Base-by-base conservation (phyloP, 495 filamentous ascomycete genomes). In the Barbatosphaeria neglecta region DNA sequence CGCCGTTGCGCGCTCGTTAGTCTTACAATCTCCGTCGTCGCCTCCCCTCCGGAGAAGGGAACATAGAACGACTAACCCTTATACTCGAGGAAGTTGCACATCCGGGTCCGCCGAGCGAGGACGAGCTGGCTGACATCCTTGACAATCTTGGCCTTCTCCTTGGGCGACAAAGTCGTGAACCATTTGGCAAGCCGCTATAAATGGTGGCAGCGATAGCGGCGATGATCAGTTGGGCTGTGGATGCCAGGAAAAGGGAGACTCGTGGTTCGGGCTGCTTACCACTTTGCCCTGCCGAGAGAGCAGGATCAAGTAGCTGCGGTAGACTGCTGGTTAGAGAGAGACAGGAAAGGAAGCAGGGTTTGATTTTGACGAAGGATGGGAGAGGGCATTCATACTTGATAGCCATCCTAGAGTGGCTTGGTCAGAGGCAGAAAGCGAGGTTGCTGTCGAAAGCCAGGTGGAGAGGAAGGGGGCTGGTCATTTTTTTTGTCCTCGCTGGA, bases 1-100 rank as follows among this genome's bases (percentile, higher is more conserved):
- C 22, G 44, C 13, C 13, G 11, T 22, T 47, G 18, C 16, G 22
- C 23, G 11, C 15, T 11, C 22, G 22, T 9, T 38, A 22, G 41
- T 17, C 37, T 11, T 53, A 43, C 22, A 49, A 45, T 13, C 18
- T 44, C n/a, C n/a, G n/a, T n/a, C n/a, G n/a, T n/a, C n/a, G n/a
- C n/a, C n/a, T n/a, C n/a, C n/a, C n/a, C n/a, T n/a, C n/a, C n/a
- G n/a, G n/a, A n/a, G n/a, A n/a, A n/a, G n/a, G n/a, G n/a, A n/a
- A 42, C 24, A 16, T 19, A 37, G 27, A 39, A 37, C 50, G 24
- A 28, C 55, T 42, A 35, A 87, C 92, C 92, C 84, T 97, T 98
- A 67, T 98, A 98, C 58, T 99, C 92, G 37, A 99, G 81, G 66
- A 99, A 99, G 67, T 99, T 99, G 76, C 92, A 99, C 92, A 99